Percentiles rank a stretch among this genome's conserved stretches.
Conservation (phyloP, 192 early-diverging fungal species). For the Coemansia javaensis region DNA sequence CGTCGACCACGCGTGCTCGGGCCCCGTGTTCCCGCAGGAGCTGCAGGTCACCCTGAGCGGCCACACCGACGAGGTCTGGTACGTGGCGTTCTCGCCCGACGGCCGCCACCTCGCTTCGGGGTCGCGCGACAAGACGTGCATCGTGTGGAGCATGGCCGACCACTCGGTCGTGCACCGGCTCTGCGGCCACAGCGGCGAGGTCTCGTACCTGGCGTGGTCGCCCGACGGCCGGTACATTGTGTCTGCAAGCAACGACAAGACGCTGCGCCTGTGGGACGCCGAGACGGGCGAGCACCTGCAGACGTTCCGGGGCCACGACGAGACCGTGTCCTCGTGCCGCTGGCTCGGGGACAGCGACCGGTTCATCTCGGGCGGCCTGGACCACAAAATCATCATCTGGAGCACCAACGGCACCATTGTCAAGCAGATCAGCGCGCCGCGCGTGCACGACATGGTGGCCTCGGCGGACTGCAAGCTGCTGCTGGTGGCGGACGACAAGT, state of each 20-base stretch:
- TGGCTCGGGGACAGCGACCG: constrained; percentile 82
- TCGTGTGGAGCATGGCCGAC: constrained; percentile 80
- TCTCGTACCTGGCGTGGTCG: constrained; percentile 88
- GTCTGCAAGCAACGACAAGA: constrained; percentile 75
- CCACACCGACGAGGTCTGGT: constrained; percentile 96
- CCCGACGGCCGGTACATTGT: constrained; percentile 74
- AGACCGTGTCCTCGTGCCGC: constrained; percentile 74
- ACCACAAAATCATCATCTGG: constrained; percentile 59
- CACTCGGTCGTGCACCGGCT: constrained; percentile 28
- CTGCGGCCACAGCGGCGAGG: constrained; percentile 63
- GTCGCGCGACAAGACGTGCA: constrained; percentile 80
- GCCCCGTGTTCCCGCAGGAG: constrained; percentile 33
- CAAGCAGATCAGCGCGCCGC: constrained; percentile 39
- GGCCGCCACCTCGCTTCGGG: constrained; percentile 86
- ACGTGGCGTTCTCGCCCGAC: constrained; percentile 84
- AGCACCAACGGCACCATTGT: constrained; percentile 29
- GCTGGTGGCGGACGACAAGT: constrained; percentile 44
- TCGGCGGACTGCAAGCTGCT: constrained; percentile 30
- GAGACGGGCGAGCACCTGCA: constrained; percentile 59
- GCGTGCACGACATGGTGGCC: constrained; percentile 47
- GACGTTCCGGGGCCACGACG: constrained; percentile 65
- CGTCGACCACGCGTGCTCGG: constrained; percentile 40
- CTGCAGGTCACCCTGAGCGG: constrained; percentile 56
- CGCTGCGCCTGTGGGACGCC: constrained; percentile 79
- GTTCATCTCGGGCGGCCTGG: constrained; percentile 83